Conservation (phyloP, 1,284 basidiomycete species). For the Athelia psychrophila region DNA sequence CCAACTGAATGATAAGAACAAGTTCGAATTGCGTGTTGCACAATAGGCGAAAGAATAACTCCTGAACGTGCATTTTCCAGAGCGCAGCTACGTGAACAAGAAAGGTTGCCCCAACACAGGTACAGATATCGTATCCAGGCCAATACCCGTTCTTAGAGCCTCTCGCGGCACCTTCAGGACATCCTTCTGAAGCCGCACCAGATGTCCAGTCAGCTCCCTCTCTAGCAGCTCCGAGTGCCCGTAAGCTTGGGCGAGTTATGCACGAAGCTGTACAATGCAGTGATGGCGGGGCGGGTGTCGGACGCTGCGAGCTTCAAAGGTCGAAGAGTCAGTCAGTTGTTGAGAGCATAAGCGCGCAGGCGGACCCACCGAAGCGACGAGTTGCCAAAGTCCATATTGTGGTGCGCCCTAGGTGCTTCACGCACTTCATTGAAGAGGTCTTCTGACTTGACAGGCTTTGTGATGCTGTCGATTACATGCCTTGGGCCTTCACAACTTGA, state of each 20-base stretch:
- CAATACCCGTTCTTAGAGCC: conserved; percentile 10
- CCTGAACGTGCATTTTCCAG: too few relatives aligned
- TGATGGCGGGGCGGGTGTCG: conserved; percentile 51
- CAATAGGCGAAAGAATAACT: too few relatives aligned
- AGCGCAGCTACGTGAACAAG: too few relatives aligned
- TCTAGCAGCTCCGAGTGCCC: conserved; percentile 70
- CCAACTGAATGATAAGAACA: too few relatives aligned
- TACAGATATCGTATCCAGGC: too few relatives aligned
- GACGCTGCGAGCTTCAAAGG: conserved; percentile 54
- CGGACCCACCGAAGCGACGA: conserved; percentile 66
- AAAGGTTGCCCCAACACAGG: too few relatives aligned
- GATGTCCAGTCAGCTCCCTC: conserved; percentile 58
- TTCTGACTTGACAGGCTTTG: conserved; percentile 76
- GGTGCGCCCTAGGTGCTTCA: conserved; percentile 65
- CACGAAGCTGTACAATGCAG: conserved; percentile 49
- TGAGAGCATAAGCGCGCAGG: not conserved
- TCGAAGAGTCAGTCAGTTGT: too few relatives aligned
- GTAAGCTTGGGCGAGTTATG: conserved; percentile 65
- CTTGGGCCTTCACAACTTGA: not conserved
- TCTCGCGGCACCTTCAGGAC: conserved; percentile 55
- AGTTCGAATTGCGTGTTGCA: too few relatives aligned
- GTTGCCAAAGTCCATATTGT: conserved; percentile 85
- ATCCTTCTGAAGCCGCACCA: conserved; percentile 66
- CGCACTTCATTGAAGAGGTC: conserved; percentile 70
- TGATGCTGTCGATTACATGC: conserved; percentile 19